phyloP scores from a whole-genome alignment of 1,139 yeast species.

The Taphrina confusa region DNA sequence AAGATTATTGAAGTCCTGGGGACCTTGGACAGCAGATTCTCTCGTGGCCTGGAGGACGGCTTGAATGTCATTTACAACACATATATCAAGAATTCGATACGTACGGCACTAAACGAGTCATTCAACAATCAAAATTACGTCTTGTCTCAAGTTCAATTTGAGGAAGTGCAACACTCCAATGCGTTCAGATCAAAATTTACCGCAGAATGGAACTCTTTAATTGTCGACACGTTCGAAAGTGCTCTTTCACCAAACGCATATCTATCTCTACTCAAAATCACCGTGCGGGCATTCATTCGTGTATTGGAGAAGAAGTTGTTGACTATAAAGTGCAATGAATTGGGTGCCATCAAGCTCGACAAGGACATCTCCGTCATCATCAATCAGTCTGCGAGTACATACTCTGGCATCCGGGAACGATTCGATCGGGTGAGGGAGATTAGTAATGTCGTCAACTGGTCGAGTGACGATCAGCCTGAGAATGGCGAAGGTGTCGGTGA shows the following conservation, averaged over 20 bases:
- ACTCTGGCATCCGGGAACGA: slow-evolving; percentile 20
- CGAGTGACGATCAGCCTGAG: slow-evolving; percentile 19
- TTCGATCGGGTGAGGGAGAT: slow-evolving; percentile 31
- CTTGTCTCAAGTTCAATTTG: slow-evolving; percentile 5
- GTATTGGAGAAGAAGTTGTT: slow-evolving; percentile 69
- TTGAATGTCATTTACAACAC: slow-evolving; percentile 25
- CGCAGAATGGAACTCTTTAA: slow-evolving; percentile 42
- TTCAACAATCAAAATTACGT: slow-evolving; percentile 14
- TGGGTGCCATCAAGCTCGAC: slow-evolving; percentile 83
- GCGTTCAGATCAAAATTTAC: slow-evolving; percentile 45
- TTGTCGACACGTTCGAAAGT: slow-evolving; percentile 64
- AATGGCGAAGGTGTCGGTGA: slow-evolving; percentile 3
- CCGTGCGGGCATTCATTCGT: slow-evolving; percentile 54
- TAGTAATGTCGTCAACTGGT: slow-evolving; percentile 27
- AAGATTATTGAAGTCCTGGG: slow-evolving; percentile 7
- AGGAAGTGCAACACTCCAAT: slow-evolving; percentile 16
- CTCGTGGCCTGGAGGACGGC: slow-evolving; percentile 32
- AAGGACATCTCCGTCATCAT: slow-evolving; percentile 76
- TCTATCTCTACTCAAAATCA: slow-evolving; percentile 56
- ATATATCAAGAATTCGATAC: slow-evolving; percentile 12
- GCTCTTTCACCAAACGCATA: slow-evolving; percentile 58
- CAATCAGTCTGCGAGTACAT: not conserved
- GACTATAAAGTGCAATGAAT: slow-evolving; percentile 68
- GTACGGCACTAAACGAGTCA: slow-evolving; percentile 15
- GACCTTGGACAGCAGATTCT: slow-evolving; percentile 12